Evolutionary conservation across 2,329 filamentous ascomycete species (phyloP).

Genomic region (Sporothrix luriei): DNA sequence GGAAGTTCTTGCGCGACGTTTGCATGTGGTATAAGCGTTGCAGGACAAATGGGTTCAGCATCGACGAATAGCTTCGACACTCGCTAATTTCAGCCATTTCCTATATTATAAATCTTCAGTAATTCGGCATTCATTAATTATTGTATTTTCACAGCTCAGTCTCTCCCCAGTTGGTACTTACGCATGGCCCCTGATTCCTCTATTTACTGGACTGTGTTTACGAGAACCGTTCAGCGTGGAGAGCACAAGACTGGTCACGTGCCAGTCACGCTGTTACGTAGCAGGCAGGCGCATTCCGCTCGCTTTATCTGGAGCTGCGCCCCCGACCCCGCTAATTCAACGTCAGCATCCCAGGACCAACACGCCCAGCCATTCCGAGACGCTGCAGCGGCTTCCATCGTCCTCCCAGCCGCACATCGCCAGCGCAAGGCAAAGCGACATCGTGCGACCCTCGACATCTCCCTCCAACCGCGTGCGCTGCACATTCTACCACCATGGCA

Average conservation of each 20-base stretch:
- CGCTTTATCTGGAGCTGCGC: constrained; percentile 31
- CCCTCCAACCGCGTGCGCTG: neutral
- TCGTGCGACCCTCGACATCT: constrained; percentile 10
- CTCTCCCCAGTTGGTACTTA: neutral
- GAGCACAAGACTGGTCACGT: constrained; percentile 10
- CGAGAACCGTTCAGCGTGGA: neutral
- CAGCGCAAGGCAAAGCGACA: neutral
- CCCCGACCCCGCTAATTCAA: constrained; percentile 32
- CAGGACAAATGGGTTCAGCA: neutral
- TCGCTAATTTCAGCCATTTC: neutral
- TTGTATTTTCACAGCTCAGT: neutral
- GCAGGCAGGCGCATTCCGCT: constrained; percentile 29
- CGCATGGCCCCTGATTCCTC: neutral
- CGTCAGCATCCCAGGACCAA: constrained; percentile 26
- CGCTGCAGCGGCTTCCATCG: neutral
- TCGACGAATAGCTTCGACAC: neutral
- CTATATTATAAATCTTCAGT: neutral
- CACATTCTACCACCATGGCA: constrained; percentile 47
- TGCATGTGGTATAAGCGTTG: neutral
- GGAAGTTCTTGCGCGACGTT: neutral
- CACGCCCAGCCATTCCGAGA: constrained; percentile 25
- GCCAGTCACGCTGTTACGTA: neutral
- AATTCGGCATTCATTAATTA: neutral
- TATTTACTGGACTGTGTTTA: neutral
- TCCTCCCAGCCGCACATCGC: neutral